Evolutionary conservation across 495 filamentous ascomycete genomes (phyloP).

Genomic region (Hyaloscypha bicolor): DNA sequence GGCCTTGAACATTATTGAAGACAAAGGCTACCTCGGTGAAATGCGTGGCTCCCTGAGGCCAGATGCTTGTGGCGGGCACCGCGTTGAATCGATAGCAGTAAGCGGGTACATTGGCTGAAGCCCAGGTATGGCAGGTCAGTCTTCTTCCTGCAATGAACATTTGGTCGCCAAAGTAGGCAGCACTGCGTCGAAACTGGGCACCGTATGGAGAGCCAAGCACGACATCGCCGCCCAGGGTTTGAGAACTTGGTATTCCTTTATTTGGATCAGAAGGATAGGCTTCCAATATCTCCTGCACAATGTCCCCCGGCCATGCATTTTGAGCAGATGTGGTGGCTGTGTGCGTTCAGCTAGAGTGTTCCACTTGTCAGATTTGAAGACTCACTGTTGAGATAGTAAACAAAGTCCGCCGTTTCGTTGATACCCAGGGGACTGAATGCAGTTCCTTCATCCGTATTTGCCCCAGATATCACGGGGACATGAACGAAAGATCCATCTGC

Average conservation of each 20-base stretch:
- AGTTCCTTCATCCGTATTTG: constrained; percentile 55
- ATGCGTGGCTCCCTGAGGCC: constrained; percentile 12
- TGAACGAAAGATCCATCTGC: constrained; percentile 45
- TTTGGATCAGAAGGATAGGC: constrained; percentile 9
- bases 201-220: constrained; percentile 39
- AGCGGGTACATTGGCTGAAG: constrained; percentile 33
- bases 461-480: constrained; percentile 56
- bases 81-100: constrained; percentile 50
- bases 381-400: constrained; percentile 1
- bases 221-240: constrained; percentile 54
- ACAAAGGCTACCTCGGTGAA: constrained; percentile 23
- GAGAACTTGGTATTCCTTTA: constrained; percentile 39
- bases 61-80: constrained; percentile 24
- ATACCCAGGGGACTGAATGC: constrained; percentile 6
- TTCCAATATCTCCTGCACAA: not conserved
- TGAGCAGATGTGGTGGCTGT: not conserved
- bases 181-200: constrained; percentile 35
- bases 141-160: constrained; percentile 41
- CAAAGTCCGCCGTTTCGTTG: not conserved
- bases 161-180: constrained; percentile 41
- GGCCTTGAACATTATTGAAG: constrained; percentile 9
- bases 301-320: not conserved
- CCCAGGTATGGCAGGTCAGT: constrained; percentile 44
- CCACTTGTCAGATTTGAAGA: not conserved
- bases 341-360: not conserved